Evolutionary conservation across 768 basidiomycete species (phyloP), one percentile per base, ranked within the genome.

Genomic region (Psilocybe cubensis): DNA sequence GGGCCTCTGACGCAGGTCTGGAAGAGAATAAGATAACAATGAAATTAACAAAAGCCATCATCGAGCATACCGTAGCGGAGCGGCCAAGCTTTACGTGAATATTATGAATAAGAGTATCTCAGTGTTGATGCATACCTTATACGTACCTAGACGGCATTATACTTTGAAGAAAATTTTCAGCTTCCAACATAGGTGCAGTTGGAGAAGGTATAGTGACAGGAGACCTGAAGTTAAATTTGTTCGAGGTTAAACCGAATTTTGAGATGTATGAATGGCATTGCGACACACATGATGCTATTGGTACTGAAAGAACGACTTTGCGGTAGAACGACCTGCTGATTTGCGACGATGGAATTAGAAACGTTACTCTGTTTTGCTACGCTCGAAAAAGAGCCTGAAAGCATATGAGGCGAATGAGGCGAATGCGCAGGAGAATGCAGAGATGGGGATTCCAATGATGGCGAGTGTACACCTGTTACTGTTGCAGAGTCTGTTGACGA

Each of bases 71-170:
- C 46, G 48, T 17, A 76, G 52, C 11, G 77, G 76, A 27, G 63
- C 73, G 54, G 76, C 68, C 62, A 75, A 60, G 25, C 77, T 79
- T 46, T 10, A 29, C 29, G 3, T n/a, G 21, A 31, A 11, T 18
- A 6, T 33, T 28, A 45, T 33, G 8, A 29, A 38, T 12, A n/a
- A n/a, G 12, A 54, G 1, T 6, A n/a, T 51, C 7, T 31, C n/a
- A 35, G 23, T 2, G 6, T 18, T 40, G 20, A 20, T 4, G 3
- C 10, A n/a, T 8, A 18, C 54, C 38, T 14, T 21, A 11, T 0
- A 70, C 74, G 42, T 59, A 83, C 81, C 68, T 68, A 9, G 67
- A 7, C 40, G 79, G 78, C 76, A 81, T 79, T 7, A 79, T 62
- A 2, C 53, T 53, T 9, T 67, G 64, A 33, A 83, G 64, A 53